Evolutionary conservation across 164 flowering plant species (phyloP).

Genomic region (Nymphaea thermarum): DNA sequence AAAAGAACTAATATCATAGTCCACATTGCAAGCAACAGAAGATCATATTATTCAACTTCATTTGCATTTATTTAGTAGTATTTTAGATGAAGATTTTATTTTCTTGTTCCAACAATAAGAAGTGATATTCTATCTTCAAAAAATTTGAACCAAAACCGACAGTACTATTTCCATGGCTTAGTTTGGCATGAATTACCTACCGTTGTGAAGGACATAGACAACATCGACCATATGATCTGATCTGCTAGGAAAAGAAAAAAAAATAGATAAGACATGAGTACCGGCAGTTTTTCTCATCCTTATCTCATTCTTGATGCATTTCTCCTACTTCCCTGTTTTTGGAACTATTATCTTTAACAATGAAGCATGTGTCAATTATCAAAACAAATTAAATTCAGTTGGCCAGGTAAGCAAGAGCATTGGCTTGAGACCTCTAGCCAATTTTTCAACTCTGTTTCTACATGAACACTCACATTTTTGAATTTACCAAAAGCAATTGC

Average conservation of each 20-base stretch:
- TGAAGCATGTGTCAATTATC: neutral
- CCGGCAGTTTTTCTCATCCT: slow-evolving; percentile 93
- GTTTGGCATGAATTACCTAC: slow-evolving; percentile 67
- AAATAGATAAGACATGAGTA: slow-evolving; percentile 9
- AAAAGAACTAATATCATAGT: too few relatives aligned
- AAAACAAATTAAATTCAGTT: neutral
- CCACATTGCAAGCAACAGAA: too few relatives aligned
- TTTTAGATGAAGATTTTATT: neutral
- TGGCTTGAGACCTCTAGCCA: neutral
- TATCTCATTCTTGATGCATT: slow-evolving; percentile 43
- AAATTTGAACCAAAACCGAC: too few relatives aligned
- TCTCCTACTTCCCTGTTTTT: slow-evolving; percentile 79
- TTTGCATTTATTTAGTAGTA: too few relatives aligned
- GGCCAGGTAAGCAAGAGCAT: neutral
- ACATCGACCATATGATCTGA: too few relatives aligned
- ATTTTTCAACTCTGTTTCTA: slow-evolving; percentile 54
- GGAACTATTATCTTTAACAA: slow-evolving; percentile 47
- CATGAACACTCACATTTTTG: slow-evolving; percentile 89
- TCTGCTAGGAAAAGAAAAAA: too few relatives aligned
- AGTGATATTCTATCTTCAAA: too few relatives aligned
- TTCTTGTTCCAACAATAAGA: neutral
- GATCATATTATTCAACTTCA: neutral
- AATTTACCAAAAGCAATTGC: slow-evolving; percentile 92
- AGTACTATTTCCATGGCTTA: slow-evolving; percentile 56
- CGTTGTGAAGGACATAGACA: neutral